Evolutionary conservation across 2,329 filamentous ascomycete genomes (phyloP).

Genomic region (Alternaria conjuncta): DNA sequence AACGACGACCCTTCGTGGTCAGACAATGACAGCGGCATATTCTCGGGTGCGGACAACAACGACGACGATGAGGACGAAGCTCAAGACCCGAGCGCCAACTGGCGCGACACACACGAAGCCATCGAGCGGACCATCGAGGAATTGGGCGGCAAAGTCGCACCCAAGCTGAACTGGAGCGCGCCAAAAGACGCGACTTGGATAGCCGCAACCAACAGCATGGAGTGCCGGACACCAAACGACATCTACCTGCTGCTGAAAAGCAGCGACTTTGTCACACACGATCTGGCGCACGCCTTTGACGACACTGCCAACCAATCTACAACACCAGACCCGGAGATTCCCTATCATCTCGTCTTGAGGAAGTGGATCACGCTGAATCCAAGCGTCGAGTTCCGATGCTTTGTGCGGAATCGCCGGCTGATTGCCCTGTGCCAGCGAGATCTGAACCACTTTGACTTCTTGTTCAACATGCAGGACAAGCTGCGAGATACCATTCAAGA

Average conservation of each 20-base stretch:
- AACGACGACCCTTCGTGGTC: conserved; percentile 52
- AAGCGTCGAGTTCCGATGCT: conserved; percentile 92
- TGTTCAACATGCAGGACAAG: conserved; percentile 69
- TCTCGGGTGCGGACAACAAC: conserved; percentile 53
- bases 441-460: conserved; percentile 86
- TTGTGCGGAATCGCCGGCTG: conserved; percentile 81
- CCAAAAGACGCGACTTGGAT: conserved; percentile 98
- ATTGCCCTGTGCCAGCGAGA: conserved; percentile 89
- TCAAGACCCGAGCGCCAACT: conserved; percentile 66
- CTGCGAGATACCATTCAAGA: conserved; percentile 72
- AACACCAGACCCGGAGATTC: conserved; percentile 56
- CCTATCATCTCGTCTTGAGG: conserved; percentile 82
- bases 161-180: conserved; percentile 97
- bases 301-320: conserved; percentile 59
- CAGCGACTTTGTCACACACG: conserved; percentile 92
- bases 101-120: conserved; percentile 74
- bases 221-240: conserved; percentile 87
- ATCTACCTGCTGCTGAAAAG: conserved; percentile 93
- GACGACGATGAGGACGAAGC: conserved; percentile 62
- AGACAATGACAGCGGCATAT: conserved; percentile 60
- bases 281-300: conserved; percentile 91
- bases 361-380: conserved; percentile 90
- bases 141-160: conserved; percentile 83
- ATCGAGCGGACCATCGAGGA: conserved; percentile 80
- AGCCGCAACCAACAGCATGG: conserved; percentile 83